Conservation (phyloP, 257 asterid species). For the Solanum phureja region DNA sequence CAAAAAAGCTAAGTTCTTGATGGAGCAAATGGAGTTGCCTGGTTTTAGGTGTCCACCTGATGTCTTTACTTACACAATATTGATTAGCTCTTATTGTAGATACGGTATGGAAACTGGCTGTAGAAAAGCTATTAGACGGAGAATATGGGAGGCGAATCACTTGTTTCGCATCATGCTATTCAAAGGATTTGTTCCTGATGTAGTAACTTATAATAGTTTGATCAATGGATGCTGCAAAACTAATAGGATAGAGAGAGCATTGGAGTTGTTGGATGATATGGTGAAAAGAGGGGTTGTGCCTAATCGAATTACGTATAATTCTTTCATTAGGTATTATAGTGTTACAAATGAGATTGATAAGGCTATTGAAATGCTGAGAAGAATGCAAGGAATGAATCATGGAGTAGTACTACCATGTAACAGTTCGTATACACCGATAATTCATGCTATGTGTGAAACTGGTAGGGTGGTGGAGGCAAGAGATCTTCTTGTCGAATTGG, state of each 20-base stretch:
- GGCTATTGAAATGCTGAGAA: constrained; percentile 62
- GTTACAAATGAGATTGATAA: constrained; percentile 69
- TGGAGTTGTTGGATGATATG: constrained; percentile 87
- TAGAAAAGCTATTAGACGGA: constrained; percentile 69
- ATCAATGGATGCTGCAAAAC: constrained; percentile 95
- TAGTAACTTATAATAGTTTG: constrained; percentile 84
- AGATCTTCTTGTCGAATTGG: constrained; percentile 54
- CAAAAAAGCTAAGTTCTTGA: constrained; percentile 64
- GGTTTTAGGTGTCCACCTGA: constrained; percentile 82
- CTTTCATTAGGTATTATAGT: constrained; percentile 74
- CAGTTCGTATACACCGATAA: constrained; percentile 66
- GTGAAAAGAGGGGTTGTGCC: constrained; percentile 50
- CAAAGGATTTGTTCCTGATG: constrained; percentile 82
- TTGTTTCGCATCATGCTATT: constrained; percentile 77
- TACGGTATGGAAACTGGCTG: constrained; percentile 67
- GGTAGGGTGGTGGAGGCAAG: constrained; percentile 64
- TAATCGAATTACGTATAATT: constrained; percentile 66
- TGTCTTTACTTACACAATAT: constrained; percentile 63
- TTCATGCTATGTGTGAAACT: constrained; percentile 71
- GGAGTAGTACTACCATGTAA: constrained; percentile 49
- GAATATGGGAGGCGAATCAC: constrained; percentile 94
- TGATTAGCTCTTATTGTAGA: constrained; percentile 71
- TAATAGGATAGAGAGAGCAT: constrained; percentile 68
- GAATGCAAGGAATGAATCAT: constrained; percentile 49
- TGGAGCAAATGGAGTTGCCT: constrained; percentile 84